These are phyloP conservation scores for Podila horticola DNA, from an alignment of 192 early-diverging fungal species.

Conservation along the genomic window DNA sequence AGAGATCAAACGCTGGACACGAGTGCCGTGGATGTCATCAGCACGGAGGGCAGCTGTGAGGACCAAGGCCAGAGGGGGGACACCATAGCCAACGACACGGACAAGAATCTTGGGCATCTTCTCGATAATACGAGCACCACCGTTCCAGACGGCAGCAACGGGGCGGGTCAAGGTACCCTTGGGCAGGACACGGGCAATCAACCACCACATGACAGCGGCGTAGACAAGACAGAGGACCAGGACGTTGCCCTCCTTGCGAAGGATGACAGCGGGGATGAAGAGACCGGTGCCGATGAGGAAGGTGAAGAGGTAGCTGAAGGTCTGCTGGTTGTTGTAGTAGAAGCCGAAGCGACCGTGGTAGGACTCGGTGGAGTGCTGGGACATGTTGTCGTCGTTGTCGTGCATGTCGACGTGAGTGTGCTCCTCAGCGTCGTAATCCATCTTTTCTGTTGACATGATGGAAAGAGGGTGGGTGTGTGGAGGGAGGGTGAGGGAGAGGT, in stretches of 20 bases:
- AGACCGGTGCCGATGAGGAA: slow-evolving; percentile 43
- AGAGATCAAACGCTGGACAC: slow-evolving; percentile 78
- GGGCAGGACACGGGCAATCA: slow-evolving; percentile 22
- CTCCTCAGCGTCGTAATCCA: neutral
- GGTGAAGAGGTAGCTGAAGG: slow-evolving; percentile 16
- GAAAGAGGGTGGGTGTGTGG: slow-evolving; percentile 9
- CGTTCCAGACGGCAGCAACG: slow-evolving; percentile 21
- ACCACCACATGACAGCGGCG: slow-evolving; percentile 37
- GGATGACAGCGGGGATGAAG: slow-evolving; percentile 40
- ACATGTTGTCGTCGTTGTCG: slow-evolving; percentile 21
- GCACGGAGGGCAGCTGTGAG: slow-evolving; percentile 66
- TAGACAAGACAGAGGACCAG: slow-evolving; percentile 40
- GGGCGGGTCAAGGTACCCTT: slow-evolving; percentile 19
- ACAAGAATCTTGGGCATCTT: slow-evolving; percentile 16
- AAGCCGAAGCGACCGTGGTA: slow-evolving; percentile 43
- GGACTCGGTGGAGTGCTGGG: slow-evolving; percentile 15
- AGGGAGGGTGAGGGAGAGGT: neutral
- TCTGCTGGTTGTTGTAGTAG: slow-evolving; percentile 15
- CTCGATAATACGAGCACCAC: slow-evolving; percentile 17
- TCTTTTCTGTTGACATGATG: slow-evolving; percentile 24
- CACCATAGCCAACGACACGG: slow-evolving; percentile 28
- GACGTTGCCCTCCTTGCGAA: slow-evolving; percentile 45
- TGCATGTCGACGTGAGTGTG: slow-evolving; percentile 8
- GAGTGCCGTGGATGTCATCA: slow-evolving; percentile 60
- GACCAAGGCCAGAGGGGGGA: slow-evolving; percentile 53